Base-by-base conservation (phyloP, 73 alveolate species). In the Durusdinium trenchii region DNA sequence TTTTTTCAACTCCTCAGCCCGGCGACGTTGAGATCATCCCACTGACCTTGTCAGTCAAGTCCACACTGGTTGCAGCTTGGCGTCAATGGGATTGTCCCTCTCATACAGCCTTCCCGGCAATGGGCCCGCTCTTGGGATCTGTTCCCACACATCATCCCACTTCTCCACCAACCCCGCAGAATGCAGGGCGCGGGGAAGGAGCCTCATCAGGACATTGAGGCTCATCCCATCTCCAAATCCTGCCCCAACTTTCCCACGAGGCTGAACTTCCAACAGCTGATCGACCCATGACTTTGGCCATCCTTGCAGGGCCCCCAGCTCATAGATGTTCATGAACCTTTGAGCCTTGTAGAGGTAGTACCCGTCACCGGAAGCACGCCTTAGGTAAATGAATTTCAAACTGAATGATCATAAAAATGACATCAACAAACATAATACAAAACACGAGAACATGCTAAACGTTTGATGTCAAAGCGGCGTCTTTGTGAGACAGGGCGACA, bases 221-320 rank as follows among this genome's bases (percentile, higher is more conserved):
- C 38, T 5, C 92, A 81, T 81, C 16, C 50, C 67, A 35, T 81
- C 92, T 23, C 92, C 92, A 81, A 81, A 81, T 28, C 50, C 69
- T 26, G 92, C 69, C n/a, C 92, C 92, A 30, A 81, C 45, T 9
- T 35, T 47, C 50, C 40, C 12, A 48, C 48, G 47, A 35, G 71
- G 45, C 46, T 28, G 46, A 23, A 47, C 71, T 28, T 47, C 71
- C 67, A 47, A 28, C 48, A 81, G 45, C 42, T 47, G 48, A 23
- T 81, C 71, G 42, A 81, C 92, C 64, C 64, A 47, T 26, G 50
- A 26, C 32, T 81, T 81, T 3, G 92, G 92, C 92, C 92, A 81
- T 26, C 92, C 92, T 47, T 81, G 92, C 30, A 81, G 50, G 45
- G 50, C 92, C 9, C 92, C 92, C 28, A 81, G 16, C 71, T 81